phyloP scores from a whole-genome alignment of 2,329 filamentous ascomycete species.

The Coniochaeta sp. region DNA sequence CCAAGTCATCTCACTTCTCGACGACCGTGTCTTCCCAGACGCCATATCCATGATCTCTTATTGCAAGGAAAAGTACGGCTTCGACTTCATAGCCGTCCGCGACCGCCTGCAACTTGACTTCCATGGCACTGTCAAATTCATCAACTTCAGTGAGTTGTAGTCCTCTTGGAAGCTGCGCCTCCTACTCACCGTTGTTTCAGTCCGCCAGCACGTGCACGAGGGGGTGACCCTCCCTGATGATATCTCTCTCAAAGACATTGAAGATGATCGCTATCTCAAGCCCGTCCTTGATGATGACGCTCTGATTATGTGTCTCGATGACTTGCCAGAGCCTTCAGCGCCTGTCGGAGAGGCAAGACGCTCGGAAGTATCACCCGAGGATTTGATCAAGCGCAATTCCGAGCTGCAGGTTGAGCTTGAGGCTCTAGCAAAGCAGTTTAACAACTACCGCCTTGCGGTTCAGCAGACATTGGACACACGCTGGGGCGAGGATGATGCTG shows the following conservation, averaged over 20 bases:
- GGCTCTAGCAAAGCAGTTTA: constrained; percentile 52
- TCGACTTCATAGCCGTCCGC: constrained; percentile 58
- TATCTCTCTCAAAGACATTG: constrained; percentile 54
- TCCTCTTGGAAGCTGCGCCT: too few relatives aligned
- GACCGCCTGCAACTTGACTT: constrained; percentile 59
- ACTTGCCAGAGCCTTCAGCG: constrained; percentile 48
- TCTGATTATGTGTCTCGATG: constrained; percentile 79
- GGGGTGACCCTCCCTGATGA: constrained; percentile 42
- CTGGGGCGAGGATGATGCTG: constrained; percentile 46
- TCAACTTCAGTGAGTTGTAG: constrained; percentile 52
- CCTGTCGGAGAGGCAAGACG: constrained; percentile 9
- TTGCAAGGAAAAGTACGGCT: constrained; percentile 56
- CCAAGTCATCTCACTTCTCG: constrained; percentile 60
- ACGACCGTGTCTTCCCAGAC: constrained; percentile 57
- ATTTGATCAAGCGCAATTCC: constrained; percentile 39
- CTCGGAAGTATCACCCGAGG: constrained; percentile 18
- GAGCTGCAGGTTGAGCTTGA: constrained; percentile 55
- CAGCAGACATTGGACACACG: constrained; percentile 60
- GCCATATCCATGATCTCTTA: constrained; percentile 58
- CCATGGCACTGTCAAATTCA: constrained; percentile 63
- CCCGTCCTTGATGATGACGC: constrained; percentile 86
- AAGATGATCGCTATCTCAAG: constrained; percentile 74
- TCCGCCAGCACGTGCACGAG: constrained; percentile 39
- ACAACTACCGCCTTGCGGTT: constrained; percentile 57
- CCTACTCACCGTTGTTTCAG: constrained; percentile 17